Evolutionary conservation across 306 rosid species (phyloP), one percentile per base, ranked within the genome.

Genomic region (Casuarina cunninghamiana): DNA sequence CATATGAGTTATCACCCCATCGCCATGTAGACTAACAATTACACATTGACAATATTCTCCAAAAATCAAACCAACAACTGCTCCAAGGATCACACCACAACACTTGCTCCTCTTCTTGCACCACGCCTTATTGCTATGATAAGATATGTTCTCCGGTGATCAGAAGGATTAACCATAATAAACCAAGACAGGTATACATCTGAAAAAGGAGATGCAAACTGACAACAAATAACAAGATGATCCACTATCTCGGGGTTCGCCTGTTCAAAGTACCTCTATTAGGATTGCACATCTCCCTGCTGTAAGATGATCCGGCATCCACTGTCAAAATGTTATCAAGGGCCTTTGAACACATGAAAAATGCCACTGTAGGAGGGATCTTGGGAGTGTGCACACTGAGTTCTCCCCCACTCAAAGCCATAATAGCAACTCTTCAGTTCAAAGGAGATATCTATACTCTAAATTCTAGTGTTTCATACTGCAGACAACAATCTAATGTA

Each of bases 211-310:
- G 93, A 80, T 17, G 83, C 90, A 68, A 82, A 81, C 82, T 77
- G 80, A 84, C 83, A 85, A 83, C 77, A 84, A 87, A 84, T 71
- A 78, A 88, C 80, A 83, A 75, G 89, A 88, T 82, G 82, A 85
- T 83, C 82, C 71, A 72, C 88, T 81, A 90, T 92, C 93, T 88
- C 82, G 63, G 90, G 87, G 91, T 88, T 74, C 81, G 83, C 88
- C 87, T 86, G 93, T 87, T 68, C 80, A 90, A 50, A 71, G 80
- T 82, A 88, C 78, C 77, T 82, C 77, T 82, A 85, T 84, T 82
- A 85, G 82, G 83, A 83, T 61, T 50, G 80, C 88, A 85, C 72
- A 65, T 69, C 21, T 82, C 87, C 92, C 97, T 88, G 91, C 83
- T 83, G 80, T 89, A 88, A 87, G 86, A 91, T 73, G 83, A 85